Evolutionary conservation across 2,329 filamentous ascomycete species (phyloP).

Genomic region (Samsoniella hepiali): DNA sequence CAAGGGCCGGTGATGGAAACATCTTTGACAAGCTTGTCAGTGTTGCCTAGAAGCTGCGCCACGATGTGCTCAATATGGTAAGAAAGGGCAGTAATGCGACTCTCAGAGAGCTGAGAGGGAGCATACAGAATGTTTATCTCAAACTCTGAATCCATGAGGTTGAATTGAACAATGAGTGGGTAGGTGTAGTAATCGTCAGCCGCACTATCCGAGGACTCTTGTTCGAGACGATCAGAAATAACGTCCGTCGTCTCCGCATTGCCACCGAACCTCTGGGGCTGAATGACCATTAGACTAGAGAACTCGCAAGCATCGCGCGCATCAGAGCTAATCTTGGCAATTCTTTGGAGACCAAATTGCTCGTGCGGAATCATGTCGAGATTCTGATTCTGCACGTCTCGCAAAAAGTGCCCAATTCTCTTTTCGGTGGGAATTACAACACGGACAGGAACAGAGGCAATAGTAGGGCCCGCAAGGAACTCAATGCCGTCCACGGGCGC

Average conservation of each 20-base stretch:
- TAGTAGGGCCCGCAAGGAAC: constrained; percentile 23
- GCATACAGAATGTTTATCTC: neutral
- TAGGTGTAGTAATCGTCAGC: neutral
- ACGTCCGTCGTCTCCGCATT: neutral
- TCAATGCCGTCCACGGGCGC: constrained; percentile 22
- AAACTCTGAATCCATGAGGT: neutral
- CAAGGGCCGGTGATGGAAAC: neutral
- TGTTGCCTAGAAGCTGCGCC: neutral
- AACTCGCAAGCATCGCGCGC: constrained; percentile 22
- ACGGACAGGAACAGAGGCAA: constrained; percentile 24
- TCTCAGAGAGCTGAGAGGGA: neutral
- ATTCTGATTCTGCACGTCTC: constrained; percentile 18
- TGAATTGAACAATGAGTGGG: neutral
- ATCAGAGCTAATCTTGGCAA: constrained; percentile 20
- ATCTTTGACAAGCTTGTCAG: neutral
- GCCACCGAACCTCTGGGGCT: constrained; percentile 9
- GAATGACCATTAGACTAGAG: constrained; percentile 22
- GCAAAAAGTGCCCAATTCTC: constrained; percentile 9
- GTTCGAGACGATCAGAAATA: neutral
- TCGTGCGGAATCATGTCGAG: constrained; percentile 22
- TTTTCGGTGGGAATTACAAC: constrained; percentile 1
- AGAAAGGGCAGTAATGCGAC: neutral
- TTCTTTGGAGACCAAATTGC: constrained; percentile 25
- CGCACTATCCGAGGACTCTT: neutral
- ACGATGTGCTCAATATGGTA: constrained; percentile 1